phyloP scores from a whole-genome alignment of 2,329 filamentous ascomycete species.

The Drechslerella dactyloides region DNA sequence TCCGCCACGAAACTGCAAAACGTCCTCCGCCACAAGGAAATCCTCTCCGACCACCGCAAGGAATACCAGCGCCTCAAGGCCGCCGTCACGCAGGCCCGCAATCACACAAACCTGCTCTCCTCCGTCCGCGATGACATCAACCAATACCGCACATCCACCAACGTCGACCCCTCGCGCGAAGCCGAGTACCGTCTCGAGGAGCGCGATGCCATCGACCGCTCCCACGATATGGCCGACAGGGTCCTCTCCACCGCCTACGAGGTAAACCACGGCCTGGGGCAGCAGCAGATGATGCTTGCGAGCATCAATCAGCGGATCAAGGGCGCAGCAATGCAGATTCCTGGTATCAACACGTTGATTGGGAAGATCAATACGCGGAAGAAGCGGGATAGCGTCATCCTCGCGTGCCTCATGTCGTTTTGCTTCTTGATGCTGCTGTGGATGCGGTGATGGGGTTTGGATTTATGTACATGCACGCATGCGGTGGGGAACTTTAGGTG shows the following conservation, averaged over 20 bases:
- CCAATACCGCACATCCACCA: slow-evolving; percentile 71
- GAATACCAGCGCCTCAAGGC: slow-evolving; percentile 78
- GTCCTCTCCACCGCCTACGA: slow-evolving; percentile 96
- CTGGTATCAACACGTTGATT: slow-evolving; percentile 90
- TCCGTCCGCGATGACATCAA: slow-evolving; percentile 92
- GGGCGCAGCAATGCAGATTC: slow-evolving; percentile 84
- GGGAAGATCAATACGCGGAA: slow-evolving; percentile 92
- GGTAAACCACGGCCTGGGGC: slow-evolving; percentile 85
- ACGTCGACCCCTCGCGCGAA: slow-evolving; percentile 62
- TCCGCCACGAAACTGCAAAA: slow-evolving; percentile 98
- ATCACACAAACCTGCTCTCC: slow-evolving; percentile 85
- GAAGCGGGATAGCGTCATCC: slow-evolving; percentile 89
- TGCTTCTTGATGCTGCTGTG: slow-evolving; percentile 88
- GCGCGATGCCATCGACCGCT: slow-evolving; percentile 82
- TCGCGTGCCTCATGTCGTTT: slow-evolving; percentile 87
- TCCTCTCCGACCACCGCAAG: slow-evolving; percentile 82
- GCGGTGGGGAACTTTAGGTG: too few species aligned
- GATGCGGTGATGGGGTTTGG: slow-evolving; percentile 65
- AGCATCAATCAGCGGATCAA: slow-evolving; percentile 92
- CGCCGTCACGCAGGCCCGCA: slow-evolving; percentile 76
- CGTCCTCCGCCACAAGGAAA: slow-evolving; percentile 85
- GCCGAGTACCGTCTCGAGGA: slow-evolving; percentile 98
- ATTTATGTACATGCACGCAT: too few species aligned
- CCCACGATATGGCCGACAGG: slow-evolving; percentile 84
- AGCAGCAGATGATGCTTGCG: slow-evolving; percentile 85